Conservation (phyloP, 1,284 basidiomycete genomes). For the Cystobasidiaceae sp. region DNA sequence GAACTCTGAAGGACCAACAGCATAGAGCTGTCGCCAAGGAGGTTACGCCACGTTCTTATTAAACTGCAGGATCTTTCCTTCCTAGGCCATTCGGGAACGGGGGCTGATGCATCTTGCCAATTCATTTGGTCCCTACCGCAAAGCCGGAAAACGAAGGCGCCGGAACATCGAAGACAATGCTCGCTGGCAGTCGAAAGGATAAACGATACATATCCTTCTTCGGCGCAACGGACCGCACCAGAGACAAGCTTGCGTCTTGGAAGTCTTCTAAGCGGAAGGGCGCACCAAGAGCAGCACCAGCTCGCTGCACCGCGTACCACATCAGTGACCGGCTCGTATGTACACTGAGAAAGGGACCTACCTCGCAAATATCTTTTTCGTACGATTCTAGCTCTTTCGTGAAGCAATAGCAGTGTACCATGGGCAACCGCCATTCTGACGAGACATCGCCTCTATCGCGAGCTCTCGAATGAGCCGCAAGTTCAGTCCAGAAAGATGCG, state of each 20-base stretch:
- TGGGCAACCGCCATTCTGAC: slow-evolving; percentile 57
- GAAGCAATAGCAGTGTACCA: slow-evolving; percentile 96
- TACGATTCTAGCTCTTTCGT: slow-evolving; percentile 78
- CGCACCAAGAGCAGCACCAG: slow-evolving; percentile 62
- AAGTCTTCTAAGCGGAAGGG: slow-evolving; percentile 54
- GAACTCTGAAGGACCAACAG: too few species aligned
- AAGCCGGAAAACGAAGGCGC: too few species aligned
- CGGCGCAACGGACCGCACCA: slow-evolving; percentile 89
- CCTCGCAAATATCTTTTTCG: slow-evolving; percentile 69
- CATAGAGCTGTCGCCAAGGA: too few species aligned
- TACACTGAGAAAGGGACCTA: slow-evolving; percentile 50
- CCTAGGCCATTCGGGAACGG: too few species aligned
- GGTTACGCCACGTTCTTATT: too few species aligned
- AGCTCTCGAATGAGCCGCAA: neutral
- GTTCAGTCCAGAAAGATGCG: slow-evolving; percentile 30
- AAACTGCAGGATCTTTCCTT: too few species aligned
- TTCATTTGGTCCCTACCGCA: too few species aligned
- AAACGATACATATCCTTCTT: slow-evolving; percentile 99
- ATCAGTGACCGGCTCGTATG: neutral
- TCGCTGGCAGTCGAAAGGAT: slow-evolving; percentile 71
- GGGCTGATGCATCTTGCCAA: too few species aligned
- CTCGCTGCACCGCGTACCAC: slow-evolving; percentile 56
- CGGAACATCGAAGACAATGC: slow-evolving; percentile 50
- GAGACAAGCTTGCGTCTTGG: slow-evolving; percentile 56
- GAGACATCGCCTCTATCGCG: neutral